Evolutionary conservation across 352 stramenopile species (phyloP).

Genomic region (Phytopythium mirpurense): DNA sequence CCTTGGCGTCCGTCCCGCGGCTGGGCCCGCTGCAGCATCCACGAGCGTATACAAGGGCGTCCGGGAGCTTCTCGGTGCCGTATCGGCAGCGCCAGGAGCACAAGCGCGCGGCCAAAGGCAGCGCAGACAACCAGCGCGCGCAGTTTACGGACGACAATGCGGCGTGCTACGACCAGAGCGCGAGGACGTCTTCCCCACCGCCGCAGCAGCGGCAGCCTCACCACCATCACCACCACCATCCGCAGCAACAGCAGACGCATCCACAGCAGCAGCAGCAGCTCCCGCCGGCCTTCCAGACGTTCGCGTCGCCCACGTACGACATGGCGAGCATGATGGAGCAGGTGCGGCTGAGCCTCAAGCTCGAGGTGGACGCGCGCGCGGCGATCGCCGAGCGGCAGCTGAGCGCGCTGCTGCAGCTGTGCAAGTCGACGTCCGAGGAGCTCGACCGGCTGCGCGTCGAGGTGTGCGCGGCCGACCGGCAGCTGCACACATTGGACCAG

Average conservation of each 20-base stretch:
- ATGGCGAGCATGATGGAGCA: constrained; percentile 85
- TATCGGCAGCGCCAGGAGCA: constrained; percentile 48
- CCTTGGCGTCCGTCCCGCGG: constrained; percentile 15
- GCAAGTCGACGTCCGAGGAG: constrained; percentile 70
- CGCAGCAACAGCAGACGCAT: no score
- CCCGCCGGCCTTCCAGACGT: constrained; percentile 36
- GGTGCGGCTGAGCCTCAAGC: constrained; percentile 72
- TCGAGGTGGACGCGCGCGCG: constrained; percentile 74
- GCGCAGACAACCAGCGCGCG: constrained; percentile 27
- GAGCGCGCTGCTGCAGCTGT: constrained; percentile 65
- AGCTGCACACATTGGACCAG: constrained; percentile 74
- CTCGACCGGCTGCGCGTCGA: constrained; percentile 64
- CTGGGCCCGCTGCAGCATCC: constrained; percentile 4
- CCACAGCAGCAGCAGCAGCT: neutral
- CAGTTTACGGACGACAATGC: constrained; percentile 16
- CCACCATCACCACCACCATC: no score
- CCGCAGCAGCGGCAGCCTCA: neutral
- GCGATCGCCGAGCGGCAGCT: constrained; percentile 75
- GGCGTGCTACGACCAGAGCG: constrained; percentile 4
- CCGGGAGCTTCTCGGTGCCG: constrained; percentile 33
- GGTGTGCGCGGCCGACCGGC: constrained; percentile 61
- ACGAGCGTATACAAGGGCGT: constrained; percentile 12
- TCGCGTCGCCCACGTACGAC: constrained; percentile 67
- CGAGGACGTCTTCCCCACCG: neutral
- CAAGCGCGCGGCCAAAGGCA: constrained; percentile 15